A percentile compares a stretch with the other conserved stretches of the same genome.
phyloP scores from a whole-genome alignment of 805 yeast species.

The Candida ulmi region DNA sequence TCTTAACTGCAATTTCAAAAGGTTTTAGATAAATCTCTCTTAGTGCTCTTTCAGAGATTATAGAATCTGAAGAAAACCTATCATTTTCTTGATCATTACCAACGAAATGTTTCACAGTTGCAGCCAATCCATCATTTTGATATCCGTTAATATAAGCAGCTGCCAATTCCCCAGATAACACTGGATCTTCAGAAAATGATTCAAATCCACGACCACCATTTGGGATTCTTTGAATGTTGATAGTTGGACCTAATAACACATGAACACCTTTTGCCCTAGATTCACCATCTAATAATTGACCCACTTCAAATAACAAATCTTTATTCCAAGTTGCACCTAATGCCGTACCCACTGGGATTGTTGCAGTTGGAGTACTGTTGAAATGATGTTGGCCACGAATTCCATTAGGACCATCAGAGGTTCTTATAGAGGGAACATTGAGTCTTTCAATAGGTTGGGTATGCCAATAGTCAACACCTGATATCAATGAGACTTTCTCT shows the following conservation, averaged over 20 bases:
- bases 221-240: conserved; percentile 52
- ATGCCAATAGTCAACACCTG: conserved; percentile 50
- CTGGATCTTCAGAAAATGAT: conserved; percentile 58
- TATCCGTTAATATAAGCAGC: conserved; percentile 47
- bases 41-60: conserved; percentile 53
- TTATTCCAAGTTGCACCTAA: conserved; percentile 52
- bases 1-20: conserved; percentile 51
- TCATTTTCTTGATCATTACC: conserved; percentile 59
- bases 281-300: conserved; percentile 47
- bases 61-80: conserved; percentile 41
- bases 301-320: conserved; percentile 42
- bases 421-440: conserved; percentile 40
- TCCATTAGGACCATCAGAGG: conserved; percentile 61
- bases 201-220: conserved; percentile 61
- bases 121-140: conserved; percentile 44
- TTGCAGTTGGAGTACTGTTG: conserved; percentile 47
- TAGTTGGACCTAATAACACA: conserved; percentile 42
- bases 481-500: conserved; percentile 26
- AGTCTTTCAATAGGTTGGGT: conserved; percentile 34
- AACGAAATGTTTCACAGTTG: conserved; percentile 57
- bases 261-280: conserved; percentile 49
- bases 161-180: conserved; percentile 39
- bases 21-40: conserved; percentile 62
- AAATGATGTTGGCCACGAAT: conserved; percentile 53
- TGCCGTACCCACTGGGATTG: conserved; percentile 54